Evolutionary conservation across 257 asterid species (phyloP), one percentile per base, ranked within the genome.

Genomic region (Solanum clarkiae): DNA sequence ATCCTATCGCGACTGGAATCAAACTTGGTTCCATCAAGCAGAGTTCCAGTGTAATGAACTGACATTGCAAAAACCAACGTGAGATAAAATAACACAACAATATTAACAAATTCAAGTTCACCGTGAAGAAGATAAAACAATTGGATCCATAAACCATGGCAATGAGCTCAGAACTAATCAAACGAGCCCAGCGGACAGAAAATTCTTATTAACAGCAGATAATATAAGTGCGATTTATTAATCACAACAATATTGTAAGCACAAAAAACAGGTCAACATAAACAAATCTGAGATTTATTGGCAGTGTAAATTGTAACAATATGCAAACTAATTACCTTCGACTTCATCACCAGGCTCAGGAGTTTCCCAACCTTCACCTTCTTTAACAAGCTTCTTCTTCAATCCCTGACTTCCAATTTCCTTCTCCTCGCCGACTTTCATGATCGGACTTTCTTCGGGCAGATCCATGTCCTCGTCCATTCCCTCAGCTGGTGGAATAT

Each of bases 361-460:
- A 26, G 92, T 87, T 2, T 93, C 97, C 96, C 94, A 93, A 16
- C 90, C 94, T 86, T 89, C 91, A 20, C 97, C 98, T 77, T 89
- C 93, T 86, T 90, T 90, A 1, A 94, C 86, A n/a, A 94, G 93
- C 90, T 91, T 94, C 94, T 94, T 94, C 91, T 91, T 94, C 91
- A 93, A 82, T 13, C 97, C 97, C 44, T 88, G 87, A 8, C 83
- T 74, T 20, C 92, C 95, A 86, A 93, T 92, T 88, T 92, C 96
- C 90, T 90, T 93, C 88, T 94, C 97, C 60, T 92, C 96, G 10
- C 98, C 98, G 32, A 91, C 93, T 88, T 94, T 91, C 89, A 92
- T 68, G 83, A 81, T n/a, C 74, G 90, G 85, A 91, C 87, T 74
- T 14, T 86, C 92, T 22, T 89, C 96, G 57, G 92, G 94, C 85